Percentiles rank a stretch among this genome's conserved stretches.
phyloP scores from a whole-genome alignment of 768 basidiomycete species.

The Mycena crocata region DNA sequence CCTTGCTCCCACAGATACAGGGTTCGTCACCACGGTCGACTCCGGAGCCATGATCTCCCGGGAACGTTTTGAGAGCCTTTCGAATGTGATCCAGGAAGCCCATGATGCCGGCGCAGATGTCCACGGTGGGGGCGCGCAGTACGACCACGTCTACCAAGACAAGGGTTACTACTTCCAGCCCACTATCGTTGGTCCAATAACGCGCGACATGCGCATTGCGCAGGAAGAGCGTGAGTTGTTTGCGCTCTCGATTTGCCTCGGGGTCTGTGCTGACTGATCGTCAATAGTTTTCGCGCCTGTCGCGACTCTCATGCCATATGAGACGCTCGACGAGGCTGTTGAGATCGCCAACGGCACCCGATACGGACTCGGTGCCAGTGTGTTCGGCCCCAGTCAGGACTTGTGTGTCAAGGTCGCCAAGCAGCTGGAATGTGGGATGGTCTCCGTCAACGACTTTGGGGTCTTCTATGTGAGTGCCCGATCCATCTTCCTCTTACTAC shows the following conservation, averaged over 20 bases:
- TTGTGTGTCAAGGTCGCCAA: slow-evolving; percentile 85
- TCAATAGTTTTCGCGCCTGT: slow-evolving; percentile 90
- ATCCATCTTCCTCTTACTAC: slow-evolving; percentile 2
- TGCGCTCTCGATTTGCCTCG: slow-evolving; percentile 2
- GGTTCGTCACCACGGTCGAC: slow-evolving; percentile 81
- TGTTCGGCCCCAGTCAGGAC: slow-evolving; percentile 89
- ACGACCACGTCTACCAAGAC: slow-evolving; percentile 72
- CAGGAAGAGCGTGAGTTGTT: slow-evolving; percentile 75
- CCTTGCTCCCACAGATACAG: slow-evolving; percentile 72
- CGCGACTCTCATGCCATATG: slow-evolving; percentile 87
- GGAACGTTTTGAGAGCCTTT: slow-evolving; percentile 76
- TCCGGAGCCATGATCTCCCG: slow-evolving; percentile 89
- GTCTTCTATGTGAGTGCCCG: slow-evolving; percentile 78
- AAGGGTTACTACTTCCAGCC: slow-evolving; percentile 88
- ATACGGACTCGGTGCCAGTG: slow-evolving; percentile 93
- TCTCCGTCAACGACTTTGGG: slow-evolving; percentile 94
- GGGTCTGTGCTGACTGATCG: background rate
- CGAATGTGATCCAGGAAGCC: slow-evolving; percentile 77
- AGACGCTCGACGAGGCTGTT: slow-evolving; percentile 86
- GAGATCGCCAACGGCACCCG: slow-evolving; percentile 88
- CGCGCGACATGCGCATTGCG: slow-evolving; percentile 78
- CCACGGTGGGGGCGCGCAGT: slow-evolving; percentile 75
- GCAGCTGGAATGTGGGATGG: slow-evolving; percentile 93
- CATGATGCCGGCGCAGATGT: slow-evolving; percentile 72
- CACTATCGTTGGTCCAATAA: slow-evolving; percentile 87